Evolutionary conservation across 225 moss, liverwort and hornwort genomes (phyloP).

Genomic region (Ulota crispa): DNA sequence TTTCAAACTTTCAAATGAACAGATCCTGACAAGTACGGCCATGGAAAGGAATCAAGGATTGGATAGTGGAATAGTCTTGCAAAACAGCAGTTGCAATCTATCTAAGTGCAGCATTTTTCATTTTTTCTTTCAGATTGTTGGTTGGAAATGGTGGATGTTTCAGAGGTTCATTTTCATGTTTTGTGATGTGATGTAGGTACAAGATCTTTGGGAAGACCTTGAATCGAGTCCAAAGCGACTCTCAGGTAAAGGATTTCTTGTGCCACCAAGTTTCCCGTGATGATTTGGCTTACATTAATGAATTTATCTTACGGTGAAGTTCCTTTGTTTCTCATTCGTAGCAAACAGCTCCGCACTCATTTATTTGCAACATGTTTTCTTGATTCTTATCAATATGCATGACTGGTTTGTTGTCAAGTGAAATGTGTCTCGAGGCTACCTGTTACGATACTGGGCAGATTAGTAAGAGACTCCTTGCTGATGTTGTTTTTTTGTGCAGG

Average conservation of each 20-base stretch:
- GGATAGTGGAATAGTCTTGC: not conserved
- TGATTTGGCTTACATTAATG: not conserved
- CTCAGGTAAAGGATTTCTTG: conserved; percentile 36
- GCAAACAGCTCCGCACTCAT: not conserved
- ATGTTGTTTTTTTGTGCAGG: conserved; percentile 37
- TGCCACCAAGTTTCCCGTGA: not conserved
- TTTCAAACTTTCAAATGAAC: not conserved
- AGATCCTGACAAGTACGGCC: not conserved
- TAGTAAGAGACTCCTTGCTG: not conserved
- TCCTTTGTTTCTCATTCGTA: not conserved
- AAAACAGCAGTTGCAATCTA: not conserved
- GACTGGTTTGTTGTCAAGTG: not conserved
- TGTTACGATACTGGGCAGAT: not conserved
- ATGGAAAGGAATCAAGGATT: not conserved
- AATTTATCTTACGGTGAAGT: not conserved
- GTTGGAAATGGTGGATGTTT: conserved; percentile 11
- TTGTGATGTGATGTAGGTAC: conserved; percentile 57
- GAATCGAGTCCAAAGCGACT: conserved; percentile 79
- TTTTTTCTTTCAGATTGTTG: not conserved
- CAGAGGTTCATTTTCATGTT: conserved; percentile 2
- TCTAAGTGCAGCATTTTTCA: not conserved
- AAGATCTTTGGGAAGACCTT: conserved; percentile 91
- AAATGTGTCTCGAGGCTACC: not conserved
- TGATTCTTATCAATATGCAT: not conserved
- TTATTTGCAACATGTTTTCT: not conserved